Evolutionary conservation across 805 yeast species (phyloP).

Genomic region (Saccharomycopsis fibuligera): DNA sequence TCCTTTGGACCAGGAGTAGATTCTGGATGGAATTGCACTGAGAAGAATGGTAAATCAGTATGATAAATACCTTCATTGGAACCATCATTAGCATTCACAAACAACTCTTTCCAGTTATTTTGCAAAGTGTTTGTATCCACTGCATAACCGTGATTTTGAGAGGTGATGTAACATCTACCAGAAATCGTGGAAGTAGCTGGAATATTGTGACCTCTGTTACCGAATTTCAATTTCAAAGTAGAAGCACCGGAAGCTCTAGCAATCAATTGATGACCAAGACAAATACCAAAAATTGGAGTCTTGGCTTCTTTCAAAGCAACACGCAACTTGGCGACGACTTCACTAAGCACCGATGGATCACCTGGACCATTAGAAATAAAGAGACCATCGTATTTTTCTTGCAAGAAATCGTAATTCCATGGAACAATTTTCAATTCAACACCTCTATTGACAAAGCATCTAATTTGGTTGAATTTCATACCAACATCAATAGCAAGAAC

Average conservation of each 20-base stretch:
- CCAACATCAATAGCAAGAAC: slow-evolving; percentile 94
- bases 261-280: slow-evolving; percentile 95
- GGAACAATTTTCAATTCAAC: slow-evolving; percentile 95
- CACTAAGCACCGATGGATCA: slow-evolving; percentile 85
- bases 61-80: slow-evolving; percentile 98
- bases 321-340: slow-evolving; percentile 54
- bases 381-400: slow-evolving; percentile 86
- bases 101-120: slow-evolving; percentile 85
- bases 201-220: slow-evolving; percentile 99
- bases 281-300: slow-evolving; percentile 94
- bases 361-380: slow-evolving; percentile 99
- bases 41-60: slow-evolving; percentile 80
- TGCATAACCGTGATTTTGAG: slow-evolving; percentile 98
- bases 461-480: slow-evolving; percentile 94
- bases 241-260: slow-evolving; percentile 95
- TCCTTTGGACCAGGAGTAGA: slow-evolving; percentile 99
- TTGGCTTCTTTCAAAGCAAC: slow-evolving; percentile 54
- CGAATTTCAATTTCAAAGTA: slow-evolving; percentile 87
- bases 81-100: slow-evolving; percentile 93
- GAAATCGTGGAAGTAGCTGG: slow-evolving; percentile 87
- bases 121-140: slow-evolving; percentile 76
- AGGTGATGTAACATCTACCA: slow-evolving; percentile 96
- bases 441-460: slow-evolving; percentile 94
- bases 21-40: slow-evolving; percentile 99
- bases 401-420: slow-evolving; percentile 81